phyloP scores from a whole-genome alignment of 495 filamentous ascomycete species.

The Hypoxylon fuscum region DNA sequence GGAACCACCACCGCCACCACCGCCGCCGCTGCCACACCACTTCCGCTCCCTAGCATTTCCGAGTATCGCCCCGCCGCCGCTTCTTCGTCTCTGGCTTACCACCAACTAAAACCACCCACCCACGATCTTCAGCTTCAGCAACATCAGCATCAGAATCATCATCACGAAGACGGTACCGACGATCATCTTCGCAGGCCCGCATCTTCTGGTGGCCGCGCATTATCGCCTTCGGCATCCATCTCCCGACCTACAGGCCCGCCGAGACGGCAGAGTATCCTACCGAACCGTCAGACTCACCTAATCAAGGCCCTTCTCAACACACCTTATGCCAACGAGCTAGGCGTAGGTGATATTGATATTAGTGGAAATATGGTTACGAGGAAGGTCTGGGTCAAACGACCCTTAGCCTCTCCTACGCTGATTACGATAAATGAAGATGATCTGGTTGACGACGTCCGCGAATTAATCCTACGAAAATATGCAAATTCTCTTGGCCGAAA shows the following conservation, averaged over 20 bases:
- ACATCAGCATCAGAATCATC: constrained; percentile 8
- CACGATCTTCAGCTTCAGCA: too few relatives aligned
- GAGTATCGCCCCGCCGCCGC: constrained; percentile 29
- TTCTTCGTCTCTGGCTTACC: too few relatives aligned
- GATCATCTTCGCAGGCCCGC: constrained; percentile 12
- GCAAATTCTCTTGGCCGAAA: constrained; percentile 86
- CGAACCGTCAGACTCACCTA: constrained; percentile 56
- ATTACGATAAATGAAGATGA: constrained; percentile 88
- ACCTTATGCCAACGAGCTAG: constrained; percentile 44
- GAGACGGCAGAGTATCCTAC: constrained; percentile 58
- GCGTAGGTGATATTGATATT: constrained; percentile 47
- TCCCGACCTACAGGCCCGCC: constrained; percentile 41
- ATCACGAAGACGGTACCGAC: constrained; percentile 17
- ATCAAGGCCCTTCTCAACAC: constrained; percentile 58
- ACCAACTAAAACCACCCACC: constrained; percentile 15
- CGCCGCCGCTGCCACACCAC: constrained; percentile 21
- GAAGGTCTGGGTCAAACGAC: constrained; percentile 94
- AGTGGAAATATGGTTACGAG: constrained; percentile 68
- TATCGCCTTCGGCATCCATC: constrained; percentile 33
- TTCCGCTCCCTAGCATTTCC: constrained; percentile 40
- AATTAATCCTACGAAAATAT: constrained; percentile 92
- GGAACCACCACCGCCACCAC: constrained; percentile 9
- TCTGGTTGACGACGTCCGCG: constrained; percentile 92
- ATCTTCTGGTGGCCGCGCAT: constrained; percentile 14
- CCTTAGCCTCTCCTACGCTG: constrained; percentile 83